Conservation (phyloP, 768 basidiomycete genomes). For the Leucocoprinus sp. region DNA sequence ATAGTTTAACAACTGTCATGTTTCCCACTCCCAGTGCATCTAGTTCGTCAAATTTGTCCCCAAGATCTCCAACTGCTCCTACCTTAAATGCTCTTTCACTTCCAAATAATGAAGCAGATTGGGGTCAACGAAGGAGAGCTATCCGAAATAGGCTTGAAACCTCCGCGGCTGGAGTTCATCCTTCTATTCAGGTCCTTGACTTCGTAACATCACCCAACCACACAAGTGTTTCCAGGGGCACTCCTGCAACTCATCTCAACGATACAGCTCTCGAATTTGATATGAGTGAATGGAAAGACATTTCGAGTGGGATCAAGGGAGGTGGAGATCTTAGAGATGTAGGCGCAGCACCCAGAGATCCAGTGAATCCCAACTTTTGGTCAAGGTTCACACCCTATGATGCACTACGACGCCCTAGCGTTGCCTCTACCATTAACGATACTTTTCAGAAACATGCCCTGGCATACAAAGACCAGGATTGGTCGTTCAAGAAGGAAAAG, state of each 20-base stretch:
- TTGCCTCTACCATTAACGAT: slow-evolving; percentile 12
- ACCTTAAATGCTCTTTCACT: slow-evolving; percentile 28
- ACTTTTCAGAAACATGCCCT: slow-evolving; percentile 9
- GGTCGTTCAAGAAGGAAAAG: slow-evolving; percentile 17
- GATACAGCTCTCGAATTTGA: slow-evolving; percentile 35
- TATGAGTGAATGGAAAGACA: slow-evolving; percentile 21
- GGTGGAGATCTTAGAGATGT: slow-evolving; percentile 16
- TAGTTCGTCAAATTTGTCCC: slow-evolving; percentile 13
- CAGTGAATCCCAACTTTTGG: not conserved
- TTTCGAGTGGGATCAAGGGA: slow-evolving; percentile 14
- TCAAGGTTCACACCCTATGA: slow-evolving; percentile 2
- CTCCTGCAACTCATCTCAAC: slow-evolving; percentile 5
- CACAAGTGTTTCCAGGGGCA: slow-evolving; percentile 2
- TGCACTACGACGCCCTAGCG: slow-evolving; percentile 6
- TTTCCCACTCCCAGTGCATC: slow-evolving; percentile 6
- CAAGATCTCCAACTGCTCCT: slow-evolving; percentile 11
- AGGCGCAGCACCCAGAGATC: not conserved
- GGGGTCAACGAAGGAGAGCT: slow-evolving; percentile 42
- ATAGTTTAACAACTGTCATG: slow-evolving; percentile 38
- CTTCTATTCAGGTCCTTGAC: slow-evolving; percentile 6
- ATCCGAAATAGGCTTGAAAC: slow-evolving; percentile 17
- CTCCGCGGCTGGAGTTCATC: slow-evolving; percentile 8
- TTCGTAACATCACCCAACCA: slow-evolving; percentile 1
- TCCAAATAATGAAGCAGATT: slow-evolving; percentile 49
- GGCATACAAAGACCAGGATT: slow-evolving; percentile 19